phyloP scores from a whole-genome alignment of 2,329 filamentous ascomycete genomes.

The Colletotrichum eleusines region DNA sequence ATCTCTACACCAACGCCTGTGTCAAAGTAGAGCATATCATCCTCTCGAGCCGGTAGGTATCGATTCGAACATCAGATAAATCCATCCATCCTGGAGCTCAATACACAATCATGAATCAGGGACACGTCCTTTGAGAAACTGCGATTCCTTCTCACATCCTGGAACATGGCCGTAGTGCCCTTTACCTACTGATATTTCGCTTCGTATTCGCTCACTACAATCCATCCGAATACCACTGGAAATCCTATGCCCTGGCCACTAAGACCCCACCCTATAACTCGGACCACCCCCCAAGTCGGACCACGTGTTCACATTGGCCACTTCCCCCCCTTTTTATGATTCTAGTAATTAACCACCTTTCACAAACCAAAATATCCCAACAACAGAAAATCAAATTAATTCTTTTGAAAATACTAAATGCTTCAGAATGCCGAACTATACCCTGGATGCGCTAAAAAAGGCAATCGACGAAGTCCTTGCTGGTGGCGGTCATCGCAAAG shows the following conservation, averaged over 20 bases:
- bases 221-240: conserved; percentile 76
- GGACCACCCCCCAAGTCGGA: too few relatives aligned
- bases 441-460: too few relatives aligned
- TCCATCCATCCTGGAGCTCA: neutral
- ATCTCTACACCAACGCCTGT: conserved; percentile 85
- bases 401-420: too few relatives aligned
- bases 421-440: too few relatives aligned
- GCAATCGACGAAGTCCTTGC: too few relatives aligned
- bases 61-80: neutral
- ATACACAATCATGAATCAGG: neutral
- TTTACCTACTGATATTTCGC: conserved; percentile 88
- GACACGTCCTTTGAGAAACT: conserved; percentile 93
- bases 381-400: too few relatives aligned
- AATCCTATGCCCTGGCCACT: conserved; percentile 67
- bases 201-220: conserved; percentile 82
- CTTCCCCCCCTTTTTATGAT: too few relatives aligned
- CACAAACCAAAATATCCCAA: too few relatives aligned
- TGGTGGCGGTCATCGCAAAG: too few relatives aligned
- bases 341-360: too few relatives aligned
- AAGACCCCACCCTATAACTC: too few relatives aligned
- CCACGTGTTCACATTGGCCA: too few relatives aligned
- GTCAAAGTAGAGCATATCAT: conserved; percentile 87
- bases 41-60: conserved; percentile 69
- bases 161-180: conserved; percentile 86
- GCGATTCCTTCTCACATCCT: conserved; percentile 92